Evolutionary conservation across 192 early-diverging fungal genomes (phyloP), one percentile per base, ranked within the genome.

Genomic region (Neocallimastix lanati): DNA sequence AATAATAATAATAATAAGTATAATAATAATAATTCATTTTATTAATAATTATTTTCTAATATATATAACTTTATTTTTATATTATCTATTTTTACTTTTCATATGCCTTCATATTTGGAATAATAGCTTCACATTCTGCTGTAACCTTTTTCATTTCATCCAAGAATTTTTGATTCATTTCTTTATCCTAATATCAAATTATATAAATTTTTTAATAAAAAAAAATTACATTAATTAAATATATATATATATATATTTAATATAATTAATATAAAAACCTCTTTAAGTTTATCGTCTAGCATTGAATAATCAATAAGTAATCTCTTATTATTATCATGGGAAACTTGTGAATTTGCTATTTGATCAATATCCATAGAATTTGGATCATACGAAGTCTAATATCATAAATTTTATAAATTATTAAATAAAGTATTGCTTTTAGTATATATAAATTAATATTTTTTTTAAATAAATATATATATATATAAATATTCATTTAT

Each of bases 61-160:
- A n/a, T n/a, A n/a, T n/a, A n/a, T n/a, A n/a, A n/a, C n/a, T n/a
- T n/a, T n/a, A n/a, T n/a, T n/a, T n/a, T n/a, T n/a, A n/a, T n/a
- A n/a, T n/a, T n/a, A n/a, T n/a, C n/a, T 82, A 40, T n/a, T 7
- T 79, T 80, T 80, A 88, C 87, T 91, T 90, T 78, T 98, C 94
- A 35, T 93, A 89, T 0, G 96, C 94, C 38, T 95, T 91, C 82
- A 96, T 90, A 81, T 96, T 98, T 14, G 98, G 98, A 25, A 94
- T 93, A 80, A 98, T 83, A 77, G 89, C 88, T 36, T 97, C 96
- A 79, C 98, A 92, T 29, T 95, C 91, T 18, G 80, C 82, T 1
- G 86, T 79, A 13, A 94, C 82, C 16, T 81, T 82, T 78, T 88
- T 86, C 27, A 96, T 82, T 12, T 85, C 80, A 37, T 93, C 88